phyloP scores from a whole-genome alignment of 768 basidiomycete genomes.

The Chalciporus pseudorubinellus region DNA sequence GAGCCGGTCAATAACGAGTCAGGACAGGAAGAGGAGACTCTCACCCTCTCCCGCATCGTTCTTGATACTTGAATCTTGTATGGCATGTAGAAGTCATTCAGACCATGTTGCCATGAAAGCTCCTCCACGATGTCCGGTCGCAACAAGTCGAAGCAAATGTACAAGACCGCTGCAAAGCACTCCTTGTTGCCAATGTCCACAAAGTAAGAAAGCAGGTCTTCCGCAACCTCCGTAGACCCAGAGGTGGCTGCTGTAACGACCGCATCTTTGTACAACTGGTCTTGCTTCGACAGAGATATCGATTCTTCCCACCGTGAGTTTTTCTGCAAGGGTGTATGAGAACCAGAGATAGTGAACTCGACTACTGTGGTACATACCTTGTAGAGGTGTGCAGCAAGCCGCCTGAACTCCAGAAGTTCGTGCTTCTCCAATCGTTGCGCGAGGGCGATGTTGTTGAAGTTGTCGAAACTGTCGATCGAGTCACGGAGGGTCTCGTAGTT shows the following conservation, averaged over 20 bases:
- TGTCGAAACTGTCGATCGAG: constrained; percentile 97
- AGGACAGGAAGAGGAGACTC: constrained; percentile 7
- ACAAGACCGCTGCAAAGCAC: constrained; percentile 89
- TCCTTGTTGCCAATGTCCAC: constrained; percentile 99
- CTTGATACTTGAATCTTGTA: constrained; percentile 89
- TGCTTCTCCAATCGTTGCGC: constrained; percentile 87
- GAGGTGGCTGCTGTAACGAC: constrained; percentile 92
- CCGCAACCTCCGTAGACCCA: constrained; percentile 81
- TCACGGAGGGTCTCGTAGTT: constrained; percentile 97
- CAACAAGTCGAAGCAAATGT: constrained; percentile 92
- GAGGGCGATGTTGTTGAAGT: constrained; percentile 89
- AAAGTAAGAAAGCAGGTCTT: constrained; percentile 94
- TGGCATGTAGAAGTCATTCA: constrained; percentile 98
- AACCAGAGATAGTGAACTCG: not conserved
- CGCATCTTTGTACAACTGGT: constrained; percentile 96
- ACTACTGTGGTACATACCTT: constrained; percentile 50
- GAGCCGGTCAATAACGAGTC: constrained; percentile 8
- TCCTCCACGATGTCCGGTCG: constrained; percentile 92
- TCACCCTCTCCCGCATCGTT: constrained; percentile 70
- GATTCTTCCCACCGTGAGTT: constrained; percentile 96
- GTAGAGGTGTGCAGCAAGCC: constrained; percentile 94
- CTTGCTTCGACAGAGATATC: constrained; percentile 90
- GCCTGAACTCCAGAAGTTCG: constrained; percentile 90
- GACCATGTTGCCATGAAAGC: constrained; percentile 91
- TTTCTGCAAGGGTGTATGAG: constrained; percentile 54